Conservation (phyloP, 306 rosid genomes). For the Vicia sativa region DNA sequence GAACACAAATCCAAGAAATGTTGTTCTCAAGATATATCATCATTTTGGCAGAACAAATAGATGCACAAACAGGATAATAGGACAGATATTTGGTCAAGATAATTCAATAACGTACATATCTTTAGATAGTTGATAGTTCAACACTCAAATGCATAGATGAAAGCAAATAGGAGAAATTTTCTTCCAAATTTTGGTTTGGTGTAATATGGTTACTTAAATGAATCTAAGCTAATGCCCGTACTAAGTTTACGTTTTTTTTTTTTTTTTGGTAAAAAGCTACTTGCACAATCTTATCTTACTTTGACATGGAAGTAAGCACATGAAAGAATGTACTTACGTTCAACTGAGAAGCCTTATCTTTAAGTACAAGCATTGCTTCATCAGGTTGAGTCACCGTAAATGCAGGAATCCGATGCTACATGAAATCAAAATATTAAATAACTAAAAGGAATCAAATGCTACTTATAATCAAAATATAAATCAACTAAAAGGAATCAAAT, state of each 20-base stretch:
- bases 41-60: constrained; percentile 36
- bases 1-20: neutral
- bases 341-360: constrained; percentile 74
- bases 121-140: constrained; percentile 23
- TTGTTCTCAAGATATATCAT: constrained; percentile 28
- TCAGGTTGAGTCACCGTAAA: constrained; percentile 88
- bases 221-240: constrained; percentile 15
- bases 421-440: constrained; percentile 33
- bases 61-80: constrained; percentile 12
- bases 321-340: constrained; percentile 57
- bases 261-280: constrained; percentile 2
- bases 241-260: neutral
- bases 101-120: constrained; percentile 4
- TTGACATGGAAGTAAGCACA: constrained; percentile 21
- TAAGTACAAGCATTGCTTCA: constrained; percentile 84
- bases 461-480: constrained; percentile 40
- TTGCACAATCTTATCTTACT: constrained; percentile 27
- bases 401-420: constrained; percentile 74
- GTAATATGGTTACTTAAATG: constrained; percentile 25
- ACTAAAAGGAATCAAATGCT: constrained; percentile 56
- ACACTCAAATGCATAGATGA: neutral
- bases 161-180: constrained; percentile 28
- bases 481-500: constrained; percentile 44
- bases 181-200: constrained; percentile 20
- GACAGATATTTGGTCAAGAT: constrained; percentile 14